Conservation (phyloP, 2,329 filamentous ascomycete genomes). For the Aspergillus bombycis region DNA sequence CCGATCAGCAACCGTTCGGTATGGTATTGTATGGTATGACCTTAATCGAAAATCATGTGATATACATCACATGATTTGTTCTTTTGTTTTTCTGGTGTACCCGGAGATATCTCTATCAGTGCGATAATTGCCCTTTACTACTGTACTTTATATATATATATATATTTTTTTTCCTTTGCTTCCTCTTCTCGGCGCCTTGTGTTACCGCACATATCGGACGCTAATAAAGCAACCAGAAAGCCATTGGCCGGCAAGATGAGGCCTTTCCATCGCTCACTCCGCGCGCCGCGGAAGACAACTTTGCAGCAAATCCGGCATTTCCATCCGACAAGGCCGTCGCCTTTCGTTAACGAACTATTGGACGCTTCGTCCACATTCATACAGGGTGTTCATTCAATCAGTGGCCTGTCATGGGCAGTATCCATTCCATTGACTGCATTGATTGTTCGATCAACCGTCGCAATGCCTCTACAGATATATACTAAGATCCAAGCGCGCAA, state of each 20-base stretch:
- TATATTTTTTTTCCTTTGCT: not conserved
- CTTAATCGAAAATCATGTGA: not conserved
- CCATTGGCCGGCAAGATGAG: slow-evolving; percentile 13
- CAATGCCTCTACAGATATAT: slow-evolving; percentile 52
- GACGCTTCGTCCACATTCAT: slow-evolving; percentile 51
- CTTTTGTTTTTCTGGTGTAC: not conserved
- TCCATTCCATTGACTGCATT: slow-evolving; percentile 60
- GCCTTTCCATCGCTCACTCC: slow-evolving; percentile 17
- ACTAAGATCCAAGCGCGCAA: slow-evolving; percentile 43
- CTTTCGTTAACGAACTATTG: slow-evolving; percentile 48
- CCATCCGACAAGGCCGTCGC: slow-evolving; percentile 51
- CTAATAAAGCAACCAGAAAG: not conserved
- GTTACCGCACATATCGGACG: not conserved
- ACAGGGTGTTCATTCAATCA: slow-evolving; percentile 53
- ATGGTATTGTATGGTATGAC: not conserved
- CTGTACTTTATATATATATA: not conserved
- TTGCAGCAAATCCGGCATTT: slow-evolving; percentile 48
- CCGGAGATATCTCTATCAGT: not conserved
- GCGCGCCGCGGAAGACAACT: slow-evolving; percentile 11
- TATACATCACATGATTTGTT: not conserved
- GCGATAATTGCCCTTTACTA: not conserved
- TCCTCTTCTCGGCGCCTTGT: not conserved
- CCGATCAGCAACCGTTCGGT: not conserved
- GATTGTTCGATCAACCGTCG: slow-evolving; percentile 51
- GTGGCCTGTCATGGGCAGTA: slow-evolving; percentile 56